Evolutionary conservation across 2,329 filamentous ascomycete genomes (phyloP), one percentile per base, ranked within the genome.

Genomic region (Claviceps digitariae): DNA sequence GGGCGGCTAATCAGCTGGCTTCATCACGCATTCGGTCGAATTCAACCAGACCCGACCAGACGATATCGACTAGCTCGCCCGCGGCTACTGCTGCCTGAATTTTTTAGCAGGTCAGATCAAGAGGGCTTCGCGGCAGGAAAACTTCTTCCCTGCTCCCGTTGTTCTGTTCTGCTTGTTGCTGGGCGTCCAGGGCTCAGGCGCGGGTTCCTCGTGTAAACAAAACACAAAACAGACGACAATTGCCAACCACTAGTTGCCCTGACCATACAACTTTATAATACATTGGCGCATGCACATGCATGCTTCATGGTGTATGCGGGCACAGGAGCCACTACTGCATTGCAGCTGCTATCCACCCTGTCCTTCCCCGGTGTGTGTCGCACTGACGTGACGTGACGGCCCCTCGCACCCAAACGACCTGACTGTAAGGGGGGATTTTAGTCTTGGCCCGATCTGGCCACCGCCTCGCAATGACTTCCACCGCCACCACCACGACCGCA

Each of bases 401-500:
- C 25, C 25, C 49, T 44, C 36, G 25, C 50, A 29, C 50, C 41
- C 4, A 25, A 43, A 50, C 15, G 23, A 34, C 34, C 2, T 29
- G n/a, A n/a, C n/a, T n/a, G n/a, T n/a, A n/a, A 20, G 23, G 53
- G 46, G 34, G 21, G 40, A 15, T 15, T 45, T 29, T 43, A 40
- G 43, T 48, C 43, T 55, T 45, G 50, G 36, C 49, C 41, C 48
- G 48, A 56, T 50, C 29, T 54, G 52, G 48, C 50, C 52, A 38
- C 52, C 43, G 52, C 52, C 55, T 60, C 58, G 57, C 60, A 47
- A 54, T 60, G 51, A 58, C 54, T 49, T 56, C 60, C 29, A 57
- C 55, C 50, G 56, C 57, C 13, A 57, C 57, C 48, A 55, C 59
- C 40, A 56, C 56, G 51, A 53, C 53, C 17, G 31, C 43, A 15